Percentiles rank a stretch among this genome's conserved stretches.
These are phyloP conservation scores for Entomortierella beljakovae DNA, from an alignment of 192 early-diverging fungal genomes.

Conservation along the genomic window DNA sequence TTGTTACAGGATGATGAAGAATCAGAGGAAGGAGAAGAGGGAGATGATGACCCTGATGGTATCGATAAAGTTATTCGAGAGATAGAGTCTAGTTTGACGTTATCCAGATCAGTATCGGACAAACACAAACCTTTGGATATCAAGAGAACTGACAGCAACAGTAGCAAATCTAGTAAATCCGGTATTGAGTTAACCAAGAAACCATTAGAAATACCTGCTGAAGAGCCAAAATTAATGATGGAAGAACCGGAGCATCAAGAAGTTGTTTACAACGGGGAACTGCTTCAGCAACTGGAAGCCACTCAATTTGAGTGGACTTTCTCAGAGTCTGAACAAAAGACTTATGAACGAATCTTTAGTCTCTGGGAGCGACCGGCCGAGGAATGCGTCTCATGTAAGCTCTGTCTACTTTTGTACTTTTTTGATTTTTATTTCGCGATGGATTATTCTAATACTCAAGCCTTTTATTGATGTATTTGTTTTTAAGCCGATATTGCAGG, in stretches of 20 bases:
- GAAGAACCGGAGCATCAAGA: neutral
- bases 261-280: slow-evolving; percentile 1
- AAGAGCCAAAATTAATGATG: neutral
- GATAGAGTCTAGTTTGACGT: slow-evolving; percentile 30
- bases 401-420: neutral
- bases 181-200: neutral
- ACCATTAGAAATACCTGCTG: neutral
- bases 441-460: neutral
- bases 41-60: slow-evolving; percentile 10
- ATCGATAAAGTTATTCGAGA: slow-evolving; percentile 36
- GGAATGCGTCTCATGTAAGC: slow-evolving; percentile 43
- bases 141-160: slow-evolving; percentile 29
- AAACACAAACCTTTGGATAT: neutral
- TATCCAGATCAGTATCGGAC: slow-evolving; percentile 22
- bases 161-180: slow-evolving; percentile 20
- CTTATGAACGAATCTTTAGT: slow-evolving; percentile 39
- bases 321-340: slow-evolving; percentile 35
- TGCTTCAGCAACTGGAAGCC: slow-evolving; percentile 27
- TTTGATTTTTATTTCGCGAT: no score
- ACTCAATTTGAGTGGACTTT: slow-evolving; percentile 50
- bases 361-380: slow-evolving; percentile 52
- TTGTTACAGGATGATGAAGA: slow-evolving; percentile 1
- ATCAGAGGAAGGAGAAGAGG: slow-evolving; percentile 14
- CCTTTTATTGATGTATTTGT: neutral
- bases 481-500: slow-evolving; percentile 46